Conservation (phyloP, 805 yeast genomes). For the Candida railenensis region DNA sequence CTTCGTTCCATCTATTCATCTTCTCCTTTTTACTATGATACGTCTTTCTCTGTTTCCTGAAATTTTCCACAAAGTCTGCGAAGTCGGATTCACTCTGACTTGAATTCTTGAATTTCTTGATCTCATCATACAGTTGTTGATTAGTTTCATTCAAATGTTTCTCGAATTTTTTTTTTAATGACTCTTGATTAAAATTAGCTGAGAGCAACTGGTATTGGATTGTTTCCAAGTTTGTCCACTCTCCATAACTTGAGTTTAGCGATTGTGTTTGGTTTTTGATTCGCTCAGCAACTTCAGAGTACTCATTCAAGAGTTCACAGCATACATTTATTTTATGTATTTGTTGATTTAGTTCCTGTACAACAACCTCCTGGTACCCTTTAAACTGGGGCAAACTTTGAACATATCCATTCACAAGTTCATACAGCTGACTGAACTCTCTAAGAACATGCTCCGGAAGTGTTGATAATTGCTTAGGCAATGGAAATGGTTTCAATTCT, state of each 20-base stretch:
- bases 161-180: conserved; percentile 27
- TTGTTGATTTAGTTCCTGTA: conserved; percentile 15
- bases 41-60: conserved; percentile 21
- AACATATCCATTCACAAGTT: conserved; percentile 30
- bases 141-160: conserved; percentile 22
- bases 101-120: conserved; percentile 13
- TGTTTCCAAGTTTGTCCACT: conserved; percentile 34
- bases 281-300: conserved; percentile 15
- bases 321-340: conserved; percentile 20
- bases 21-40: conserved; percentile 39
- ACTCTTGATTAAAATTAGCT: conserved; percentile 33
- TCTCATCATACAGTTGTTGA: conserved; percentile 18
- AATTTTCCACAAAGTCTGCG: conserved; percentile 16
- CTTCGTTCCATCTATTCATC: conserved; percentile 43
- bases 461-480: conserved; percentile 27
- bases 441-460: conserved; percentile 27
- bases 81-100: conserved; percentile 13
- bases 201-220: conserved; percentile 38
- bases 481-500: conserved; percentile 16
- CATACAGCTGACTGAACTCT: conserved; percentile 26
- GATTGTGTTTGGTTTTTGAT: conserved; percentile 24
- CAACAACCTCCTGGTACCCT: conserved; percentile 10
- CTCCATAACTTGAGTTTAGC: conserved; percentile 25
- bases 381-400: conserved; percentile 22
- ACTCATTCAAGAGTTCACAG: conserved; percentile 17